These are phyloP conservation scores for Malassezia brasiliensis DNA, from an alignment of 1,284 basidiomycete genomes.

Conservation along the genomic window DNA sequence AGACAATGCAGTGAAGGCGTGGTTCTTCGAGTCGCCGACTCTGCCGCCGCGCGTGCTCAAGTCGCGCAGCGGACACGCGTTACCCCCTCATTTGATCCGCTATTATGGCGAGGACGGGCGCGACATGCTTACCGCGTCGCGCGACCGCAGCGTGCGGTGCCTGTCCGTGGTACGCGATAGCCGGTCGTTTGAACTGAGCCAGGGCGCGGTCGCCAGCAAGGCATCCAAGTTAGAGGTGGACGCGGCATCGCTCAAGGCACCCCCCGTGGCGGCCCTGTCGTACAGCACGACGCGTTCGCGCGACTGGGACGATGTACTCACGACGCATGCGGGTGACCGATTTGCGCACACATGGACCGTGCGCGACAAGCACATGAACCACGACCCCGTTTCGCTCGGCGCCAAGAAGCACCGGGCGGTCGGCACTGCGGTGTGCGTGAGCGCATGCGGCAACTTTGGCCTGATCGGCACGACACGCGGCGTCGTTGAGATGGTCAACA, in stretches of 20 bases:
- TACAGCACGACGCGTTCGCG: slow-evolving; percentile 72
- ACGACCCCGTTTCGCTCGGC: slow-evolving; percentile 20
- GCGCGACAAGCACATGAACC: slow-evolving; percentile 35
- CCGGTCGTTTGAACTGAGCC: slow-evolving; percentile 70
- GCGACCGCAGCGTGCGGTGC: slow-evolving; percentile 74
- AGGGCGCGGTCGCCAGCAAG: slow-evolving; percentile 70
- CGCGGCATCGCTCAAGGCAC: slow-evolving; percentile 54
- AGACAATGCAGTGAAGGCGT: slow-evolving; percentile 58
- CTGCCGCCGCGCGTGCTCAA: slow-evolving; percentile 68
- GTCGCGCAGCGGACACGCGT: slow-evolving; percentile 79
- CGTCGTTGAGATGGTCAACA: slow-evolving; percentile 41
- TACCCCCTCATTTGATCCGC: slow-evolving; percentile 79
- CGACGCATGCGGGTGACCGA: slow-evolving; percentile 63
- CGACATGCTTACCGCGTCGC: slow-evolving; percentile 58
- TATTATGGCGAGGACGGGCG: slow-evolving; percentile 96
- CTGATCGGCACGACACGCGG: slow-evolving; percentile 53
- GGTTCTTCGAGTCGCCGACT: slow-evolving; percentile 74
- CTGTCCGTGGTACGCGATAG: slow-evolving; percentile 68
- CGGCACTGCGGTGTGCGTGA: slow-evolving; percentile 55
- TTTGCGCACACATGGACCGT: slow-evolving; percentile 36
- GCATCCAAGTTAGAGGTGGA: slow-evolving; percentile 70
- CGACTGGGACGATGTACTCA: slow-evolving; percentile 96
- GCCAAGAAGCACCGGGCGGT: slow-evolving; percentile 50
- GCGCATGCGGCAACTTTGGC: slow-evolving; percentile 92
- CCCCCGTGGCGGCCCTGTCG: slow-evolving; percentile 65